Evolutionary conservation across 2,329 filamentous ascomycete species (phyloP).

Genomic region (Trichoderma aggressivum): DNA sequence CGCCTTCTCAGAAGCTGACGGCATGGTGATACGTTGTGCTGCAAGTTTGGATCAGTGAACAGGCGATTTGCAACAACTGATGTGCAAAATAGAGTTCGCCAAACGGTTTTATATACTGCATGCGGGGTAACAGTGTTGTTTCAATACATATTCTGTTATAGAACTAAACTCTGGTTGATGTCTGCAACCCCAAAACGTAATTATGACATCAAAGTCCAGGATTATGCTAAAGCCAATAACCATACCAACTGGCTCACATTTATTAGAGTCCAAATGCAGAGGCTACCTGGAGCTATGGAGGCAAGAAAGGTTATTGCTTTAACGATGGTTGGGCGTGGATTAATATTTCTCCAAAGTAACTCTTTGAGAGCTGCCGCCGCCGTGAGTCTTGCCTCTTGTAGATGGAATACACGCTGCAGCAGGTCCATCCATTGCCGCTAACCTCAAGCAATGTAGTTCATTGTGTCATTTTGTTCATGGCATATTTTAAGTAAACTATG

Average conservation of each 20-base stretch:
- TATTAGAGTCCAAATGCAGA: not conserved
- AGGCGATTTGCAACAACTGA: not conserved
- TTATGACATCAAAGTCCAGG: not conserved
- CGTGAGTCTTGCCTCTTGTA: not conserved
- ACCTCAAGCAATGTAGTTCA: not conserved
- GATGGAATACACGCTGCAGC: not conserved
- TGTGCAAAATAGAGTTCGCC: not conserved
- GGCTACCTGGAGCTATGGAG: not conserved
- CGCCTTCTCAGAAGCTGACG: slow-evolving; percentile 7
- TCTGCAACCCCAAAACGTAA: not conserved
- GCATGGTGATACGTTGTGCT: not conserved
- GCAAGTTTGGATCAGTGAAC: not conserved
- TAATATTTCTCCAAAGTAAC: not conserved
- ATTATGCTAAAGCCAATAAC: not conserved
- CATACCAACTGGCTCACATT: not conserved
- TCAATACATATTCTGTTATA: slow-evolving; percentile 1
- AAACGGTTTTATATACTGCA: not conserved
- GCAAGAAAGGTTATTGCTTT: not conserved
- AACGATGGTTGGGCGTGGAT: not conserved
- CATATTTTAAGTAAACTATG: not conserved
- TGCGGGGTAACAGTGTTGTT: slow-evolving; percentile 3
- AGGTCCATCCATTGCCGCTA: not conserved
- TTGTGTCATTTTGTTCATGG: not conserved
- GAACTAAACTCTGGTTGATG: not conserved
- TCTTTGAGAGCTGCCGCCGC: not conserved